Evolutionary conservation across 1,284 basidiomycete species (phyloP).

Genomic region (Lentinula novae-zelandiae): DNA sequence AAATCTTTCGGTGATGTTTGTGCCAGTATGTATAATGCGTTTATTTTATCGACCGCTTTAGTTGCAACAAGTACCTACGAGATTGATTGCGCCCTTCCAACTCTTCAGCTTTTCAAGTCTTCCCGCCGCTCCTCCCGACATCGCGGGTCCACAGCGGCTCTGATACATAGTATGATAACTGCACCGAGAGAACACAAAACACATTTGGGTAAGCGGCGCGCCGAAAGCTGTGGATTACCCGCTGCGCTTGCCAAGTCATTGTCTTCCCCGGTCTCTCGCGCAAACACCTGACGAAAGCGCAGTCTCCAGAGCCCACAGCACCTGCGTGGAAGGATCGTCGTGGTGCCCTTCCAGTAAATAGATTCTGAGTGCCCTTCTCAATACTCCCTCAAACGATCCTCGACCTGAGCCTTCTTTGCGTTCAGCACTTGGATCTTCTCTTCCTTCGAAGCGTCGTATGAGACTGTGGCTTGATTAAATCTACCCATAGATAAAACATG

Average conservation of each 20-base stretch:
- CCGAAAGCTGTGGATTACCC: background rate
- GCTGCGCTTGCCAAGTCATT: background rate
- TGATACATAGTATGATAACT: background rate
- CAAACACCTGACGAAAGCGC: background rate
- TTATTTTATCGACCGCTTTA: too few species aligned
- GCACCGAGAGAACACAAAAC: background rate
- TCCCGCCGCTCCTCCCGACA: too few species aligned
- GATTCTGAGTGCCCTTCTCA: conserved; percentile 2
- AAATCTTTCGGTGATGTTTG: too few species aligned
- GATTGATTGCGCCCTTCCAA: too few species aligned
- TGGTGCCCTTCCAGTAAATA: background rate
- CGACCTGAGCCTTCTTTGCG: conserved; percentile 47
- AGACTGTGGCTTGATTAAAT: conserved; percentile 76
- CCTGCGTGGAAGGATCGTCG: background rate
- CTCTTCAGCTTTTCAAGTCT: too few species aligned
- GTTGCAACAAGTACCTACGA: too few species aligned
- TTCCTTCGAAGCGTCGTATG: conserved; percentile 82
- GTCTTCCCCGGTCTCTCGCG: background rate
- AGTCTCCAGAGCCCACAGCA: background rate
- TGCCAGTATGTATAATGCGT: too few species aligned
- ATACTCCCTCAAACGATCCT: conserved; percentile 35
- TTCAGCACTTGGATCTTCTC: conserved; percentile 74
- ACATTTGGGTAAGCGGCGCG: background rate
- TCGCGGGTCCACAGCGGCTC: background rate
- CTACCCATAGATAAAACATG: conserved; percentile 33